phyloP scores from a whole-genome alignment of 306 rosid genomes.

The Castanopsis chinensis region DNA sequence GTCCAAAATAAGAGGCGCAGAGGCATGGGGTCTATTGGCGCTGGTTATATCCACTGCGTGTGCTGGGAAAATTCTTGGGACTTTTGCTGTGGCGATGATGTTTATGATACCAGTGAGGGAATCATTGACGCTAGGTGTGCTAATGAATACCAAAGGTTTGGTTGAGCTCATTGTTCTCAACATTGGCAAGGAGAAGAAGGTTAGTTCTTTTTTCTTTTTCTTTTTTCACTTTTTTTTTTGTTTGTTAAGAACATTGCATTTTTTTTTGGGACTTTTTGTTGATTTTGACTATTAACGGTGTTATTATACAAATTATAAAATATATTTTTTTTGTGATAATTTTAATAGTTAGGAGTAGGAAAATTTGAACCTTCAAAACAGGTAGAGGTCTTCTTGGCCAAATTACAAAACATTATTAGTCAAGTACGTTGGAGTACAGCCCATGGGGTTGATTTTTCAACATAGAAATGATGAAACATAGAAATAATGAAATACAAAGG shows the following conservation, averaged over 20 bases:
- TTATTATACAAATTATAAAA: no score
- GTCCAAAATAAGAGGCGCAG: conserved; percentile 50
- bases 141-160: conserved; percentile 95
- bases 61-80: conserved; percentile 76
- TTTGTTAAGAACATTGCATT: neutral
- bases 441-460: no score
- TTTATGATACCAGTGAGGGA: conserved; percentile 67
- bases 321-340: no score
- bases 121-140: conserved; percentile 68
- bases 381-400: no score
- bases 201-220: neutral
- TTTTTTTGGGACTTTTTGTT: neutral
- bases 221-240: no score
- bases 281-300: neutral
- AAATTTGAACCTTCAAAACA: no score
- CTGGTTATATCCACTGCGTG: conserved; percentile 70
- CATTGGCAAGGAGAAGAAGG: conserved; percentile 94
- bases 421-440: no score
- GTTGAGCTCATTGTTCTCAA: conserved; percentile 95
- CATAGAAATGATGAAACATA: no score
- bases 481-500: no score
- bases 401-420: no score
- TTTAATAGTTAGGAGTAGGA: no score
- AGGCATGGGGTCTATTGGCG: conserved; percentile 69
- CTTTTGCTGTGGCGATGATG: conserved; percentile 63